A percentile compares a stretch with the other conserved stretches of the same genome.
phyloP scores from a whole-genome alignment of 116 monocot species.

The Zostera marina region DNA sequence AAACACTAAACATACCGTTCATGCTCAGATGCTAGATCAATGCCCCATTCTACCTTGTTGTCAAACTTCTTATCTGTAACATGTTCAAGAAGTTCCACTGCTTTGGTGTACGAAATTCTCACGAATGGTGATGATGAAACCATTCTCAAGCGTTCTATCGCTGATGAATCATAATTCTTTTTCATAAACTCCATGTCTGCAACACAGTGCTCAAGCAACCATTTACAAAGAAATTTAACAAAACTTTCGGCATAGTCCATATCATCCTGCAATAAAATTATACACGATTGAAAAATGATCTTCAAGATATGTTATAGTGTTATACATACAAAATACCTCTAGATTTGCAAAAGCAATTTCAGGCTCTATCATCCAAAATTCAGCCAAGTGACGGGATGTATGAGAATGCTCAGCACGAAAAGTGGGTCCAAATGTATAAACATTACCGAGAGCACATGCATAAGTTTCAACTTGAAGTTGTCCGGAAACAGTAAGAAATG shows the following conservation, averaged over 20 bases:
- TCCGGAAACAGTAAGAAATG: conserved; percentile 86
- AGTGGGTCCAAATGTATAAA: conserved; percentile 96
- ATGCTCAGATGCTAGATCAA: conserved; percentile 97
- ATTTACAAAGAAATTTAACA: conserved; percentile 75
- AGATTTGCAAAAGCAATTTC: conserved; percentile 92
- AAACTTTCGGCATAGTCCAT: conserved; percentile 86
- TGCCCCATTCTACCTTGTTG: conserved; percentile 86
- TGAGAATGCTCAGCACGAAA: conserved; percentile 94
- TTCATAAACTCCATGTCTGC: conserved; percentile 96
- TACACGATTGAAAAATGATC: no score
- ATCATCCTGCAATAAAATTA: conserved; percentile 51
- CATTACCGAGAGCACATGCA: conserved; percentile 85
- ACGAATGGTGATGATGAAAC: conserved; percentile 66
- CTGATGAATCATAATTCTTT: conserved; percentile 62
- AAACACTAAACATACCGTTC: conserved; percentile 41
- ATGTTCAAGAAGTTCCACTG: conserved; percentile 45
- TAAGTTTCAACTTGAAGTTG: conserved; percentile 96
- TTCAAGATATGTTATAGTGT: no score
- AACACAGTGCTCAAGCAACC: conserved; percentile 73
- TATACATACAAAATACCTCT: conserved; percentile 26
- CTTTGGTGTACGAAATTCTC: conserved; percentile 77
- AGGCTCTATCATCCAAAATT: conserved; percentile 99
- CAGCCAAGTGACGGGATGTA: conserved; percentile 85
- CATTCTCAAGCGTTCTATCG: conserved; percentile 67
- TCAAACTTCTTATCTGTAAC: conserved; percentile 81